Base-by-base conservation (phyloP, 2,329 filamentous ascomycete species). In the Fusarium incarnatum region DNA sequence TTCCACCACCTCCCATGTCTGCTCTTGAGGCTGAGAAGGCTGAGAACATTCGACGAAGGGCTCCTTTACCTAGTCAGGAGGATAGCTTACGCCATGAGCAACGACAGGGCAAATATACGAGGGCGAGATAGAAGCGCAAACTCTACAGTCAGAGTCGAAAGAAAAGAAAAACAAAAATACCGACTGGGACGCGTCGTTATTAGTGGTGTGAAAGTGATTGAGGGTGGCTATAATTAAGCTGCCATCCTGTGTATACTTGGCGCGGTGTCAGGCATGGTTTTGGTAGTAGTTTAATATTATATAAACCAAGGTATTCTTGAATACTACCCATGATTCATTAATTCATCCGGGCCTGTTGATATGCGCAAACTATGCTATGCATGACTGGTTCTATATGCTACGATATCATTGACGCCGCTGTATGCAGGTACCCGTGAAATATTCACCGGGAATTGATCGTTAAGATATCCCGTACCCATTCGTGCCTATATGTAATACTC, bases 51-150 rank as follows among this genome's bases (percentile, higher is more conserved):
- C 77, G 81, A 8, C 81, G 89, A 20, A 85, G 91, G 65, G 92
- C 87, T 8, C 93, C 92, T 11, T 81, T 97, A 45, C 94, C 94
- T 0, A 94, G 92, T 77, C 94, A 97, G 80, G 89, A 92, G 76
- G 94, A 96, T 77, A 94, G 92, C 73, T 81, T 97, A 73, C 88
- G 90, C 72, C 88, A 91, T 79, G 92, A 95, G 79, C 93, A 95
- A 83, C 87, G 86, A 59, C 83, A 84, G 56, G 88, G 88, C 6
- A 85, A 89, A 68, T 91, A 89, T 74, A 90, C 87, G 18, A 80
- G 86, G 52, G 77, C 82, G 27, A 81, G 85, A 49, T 88, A 84
- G 22, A 27, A 23, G 18, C 30, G 27, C 22, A 20, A 48, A 27
- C 13, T 11, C 15, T 10, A 7, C 28, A 60, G 54, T 55, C 34